Conservation (phyloP, 2,329 filamentous ascomycete genomes). For the Arachnopeziza araneosa region DNA sequence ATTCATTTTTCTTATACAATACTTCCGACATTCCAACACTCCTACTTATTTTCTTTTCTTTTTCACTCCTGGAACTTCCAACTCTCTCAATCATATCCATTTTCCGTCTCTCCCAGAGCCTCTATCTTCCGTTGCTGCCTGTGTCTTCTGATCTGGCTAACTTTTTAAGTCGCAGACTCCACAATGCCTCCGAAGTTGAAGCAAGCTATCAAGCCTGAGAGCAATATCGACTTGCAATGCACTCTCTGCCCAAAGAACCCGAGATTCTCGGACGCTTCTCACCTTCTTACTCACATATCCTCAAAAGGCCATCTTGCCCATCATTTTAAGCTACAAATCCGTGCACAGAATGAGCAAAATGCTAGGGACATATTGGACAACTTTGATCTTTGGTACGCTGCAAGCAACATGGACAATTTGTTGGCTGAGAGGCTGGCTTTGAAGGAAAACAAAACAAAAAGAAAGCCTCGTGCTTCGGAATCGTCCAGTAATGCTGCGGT, state of each 20-base stretch:
- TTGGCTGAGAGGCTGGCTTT: constrained; percentile 72
- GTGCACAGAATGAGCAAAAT: constrained; percentile 59
- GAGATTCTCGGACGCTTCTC: constrained; percentile 82
- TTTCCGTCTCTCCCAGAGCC: background rate
- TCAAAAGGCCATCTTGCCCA: constrained; percentile 89
- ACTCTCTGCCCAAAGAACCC: constrained; percentile 76
- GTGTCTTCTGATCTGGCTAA: background rate
- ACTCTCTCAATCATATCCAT: background rate
- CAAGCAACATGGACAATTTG: constrained; percentile 63
- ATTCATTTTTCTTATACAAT: too few species aligned
- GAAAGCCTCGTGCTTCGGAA: background rate
- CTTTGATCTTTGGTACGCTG: constrained; percentile 75
- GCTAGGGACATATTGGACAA: constrained; percentile 56
- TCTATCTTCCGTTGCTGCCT: background rate
- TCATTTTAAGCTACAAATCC: constrained; percentile 75
- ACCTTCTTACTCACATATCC: constrained; percentile 84
- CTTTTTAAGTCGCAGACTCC: background rate
- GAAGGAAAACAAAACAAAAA: constrained; percentile 62
- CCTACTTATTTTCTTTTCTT: too few species aligned
- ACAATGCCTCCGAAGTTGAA: background rate
- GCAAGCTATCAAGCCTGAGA: constrained; percentile 7
- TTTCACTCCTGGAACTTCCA: too few species aligned
- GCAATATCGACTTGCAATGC: constrained; percentile 65
- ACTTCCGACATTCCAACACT: too few species aligned
- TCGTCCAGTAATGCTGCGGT: constrained; percentile 6